A percentile compares a stretch with the other conserved stretches of the same genome.
These are phyloP conservation scores for Musa schizocarpa DNA, from an alignment of 176 grass and related monocot genomes.

Conservation along the genomic window DNA sequence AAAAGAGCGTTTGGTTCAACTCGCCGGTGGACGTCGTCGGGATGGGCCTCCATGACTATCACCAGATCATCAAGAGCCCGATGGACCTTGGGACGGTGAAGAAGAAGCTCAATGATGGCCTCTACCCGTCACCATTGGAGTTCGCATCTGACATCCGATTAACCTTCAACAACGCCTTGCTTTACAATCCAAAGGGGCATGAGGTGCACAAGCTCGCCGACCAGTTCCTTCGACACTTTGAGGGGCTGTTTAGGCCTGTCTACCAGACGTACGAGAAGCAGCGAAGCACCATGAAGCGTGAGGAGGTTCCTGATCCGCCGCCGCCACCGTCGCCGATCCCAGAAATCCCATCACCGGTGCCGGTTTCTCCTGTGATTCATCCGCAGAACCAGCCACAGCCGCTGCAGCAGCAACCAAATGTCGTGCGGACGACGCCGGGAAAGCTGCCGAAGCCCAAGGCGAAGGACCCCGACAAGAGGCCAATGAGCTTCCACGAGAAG, in stretches of 20 bases:
- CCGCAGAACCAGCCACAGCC: background rate
- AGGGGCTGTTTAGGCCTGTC: slow-evolving; percentile 32
- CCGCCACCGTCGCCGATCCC: too few species aligned
- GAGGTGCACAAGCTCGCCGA: slow-evolving; percentile 72
- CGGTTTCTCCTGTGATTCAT: background rate
- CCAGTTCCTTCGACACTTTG: slow-evolving; percentile 50
- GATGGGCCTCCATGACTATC: slow-evolving; percentile 75
- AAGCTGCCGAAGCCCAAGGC: slow-evolving; percentile 72
- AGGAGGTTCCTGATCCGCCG: background rate
- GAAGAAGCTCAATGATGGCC: slow-evolving; percentile 32
- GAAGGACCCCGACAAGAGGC: slow-evolving; percentile 68
- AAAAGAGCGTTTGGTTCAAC: slow-evolving; percentile 84
- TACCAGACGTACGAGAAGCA: slow-evolving; percentile 47
- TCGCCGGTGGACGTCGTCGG: slow-evolving; percentile 56
- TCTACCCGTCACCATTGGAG: slow-evolving; percentile 39
- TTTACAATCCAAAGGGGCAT: slow-evolving; percentile 62
- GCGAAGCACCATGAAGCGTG: slow-evolving; percentile 7
- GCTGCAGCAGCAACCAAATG: background rate
- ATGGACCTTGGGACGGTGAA: slow-evolving; percentile 89
- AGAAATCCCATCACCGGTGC: background rate
- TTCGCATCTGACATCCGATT: slow-evolving; percentile 69
- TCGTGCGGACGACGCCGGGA: slow-evolving; percentile 15
- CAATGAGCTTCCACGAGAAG: slow-evolving; percentile 84
- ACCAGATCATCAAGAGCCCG: slow-evolving; percentile 58
- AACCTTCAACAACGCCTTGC: slow-evolving; percentile 75